Conservation (phyloP, 176 grass and related monocot species). For the Tillandsia leiboldiana region DNA sequence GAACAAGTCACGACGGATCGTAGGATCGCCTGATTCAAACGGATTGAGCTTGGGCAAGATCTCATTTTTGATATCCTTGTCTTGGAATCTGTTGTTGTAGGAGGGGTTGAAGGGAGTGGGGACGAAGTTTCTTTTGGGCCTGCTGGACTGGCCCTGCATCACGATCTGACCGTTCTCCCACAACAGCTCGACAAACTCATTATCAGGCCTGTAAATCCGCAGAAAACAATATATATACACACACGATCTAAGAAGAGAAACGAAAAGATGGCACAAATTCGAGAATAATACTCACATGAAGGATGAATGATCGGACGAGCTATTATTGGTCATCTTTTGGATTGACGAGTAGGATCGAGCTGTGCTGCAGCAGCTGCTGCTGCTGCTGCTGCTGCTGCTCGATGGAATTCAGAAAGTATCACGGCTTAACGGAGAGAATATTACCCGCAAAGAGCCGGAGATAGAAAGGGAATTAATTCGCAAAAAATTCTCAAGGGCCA, state of each 20-base stretch:
- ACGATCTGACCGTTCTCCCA: slow-evolving; percentile 25
- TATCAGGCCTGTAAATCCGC: slow-evolving; percentile 3
- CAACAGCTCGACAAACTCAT: slow-evolving; percentile 31
- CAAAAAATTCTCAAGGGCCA: too few relatives aligned
- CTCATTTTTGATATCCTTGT: slow-evolving; percentile 4
- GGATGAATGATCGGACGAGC: slow-evolving; percentile 6
- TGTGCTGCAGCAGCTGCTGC: not conserved
- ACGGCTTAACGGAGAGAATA: not conserved
- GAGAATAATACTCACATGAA: slow-evolving; percentile 4
- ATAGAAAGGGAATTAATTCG: too few relatives aligned
- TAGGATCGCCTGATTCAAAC: slow-evolving; percentile 3
- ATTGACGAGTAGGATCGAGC: not conserved
- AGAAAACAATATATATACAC: not conserved
- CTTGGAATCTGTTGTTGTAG: not conserved
- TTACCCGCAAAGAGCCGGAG: too few relatives aligned
- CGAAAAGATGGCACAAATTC: not conserved
- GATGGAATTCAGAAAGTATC: slow-evolving; percentile 10
- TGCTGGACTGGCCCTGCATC: slow-evolving; percentile 13
- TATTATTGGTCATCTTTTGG: not conserved
- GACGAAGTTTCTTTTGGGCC: slow-evolving; percentile 1
- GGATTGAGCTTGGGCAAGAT: not conserved
- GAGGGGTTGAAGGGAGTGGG: not conserved
- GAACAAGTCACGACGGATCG: not conserved
- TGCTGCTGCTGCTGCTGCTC: not conserved
- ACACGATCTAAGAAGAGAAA: not conserved